phyloP scores from a whole-genome alignment of 345 rosid genomes.

The Eucalyptus viminalis region DNA sequence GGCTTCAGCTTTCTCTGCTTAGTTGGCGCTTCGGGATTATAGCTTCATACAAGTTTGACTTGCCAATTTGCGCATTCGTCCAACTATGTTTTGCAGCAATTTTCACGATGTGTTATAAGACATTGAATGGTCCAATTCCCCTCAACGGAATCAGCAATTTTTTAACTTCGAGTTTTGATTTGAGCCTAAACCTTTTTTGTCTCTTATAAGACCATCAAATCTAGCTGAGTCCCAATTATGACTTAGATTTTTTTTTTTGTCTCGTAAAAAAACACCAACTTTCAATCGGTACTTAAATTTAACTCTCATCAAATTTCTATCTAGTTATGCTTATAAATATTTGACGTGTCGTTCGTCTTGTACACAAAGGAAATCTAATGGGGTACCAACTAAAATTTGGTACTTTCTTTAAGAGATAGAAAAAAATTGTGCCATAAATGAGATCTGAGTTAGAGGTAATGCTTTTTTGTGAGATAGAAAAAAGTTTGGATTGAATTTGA shows the following conservation, averaged over 20 bases:
- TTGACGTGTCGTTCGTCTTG: not conserved
- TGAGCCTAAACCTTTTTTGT: too few relatives aligned
- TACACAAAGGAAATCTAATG: not conserved
- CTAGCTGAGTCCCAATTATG: not conserved
- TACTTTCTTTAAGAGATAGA: not conserved
- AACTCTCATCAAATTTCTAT: not conserved
- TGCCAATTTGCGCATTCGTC: not conserved
- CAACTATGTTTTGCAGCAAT: not conserved
- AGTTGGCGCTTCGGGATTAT: not conserved
- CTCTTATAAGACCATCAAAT: not conserved
- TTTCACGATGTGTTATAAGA: not conserved
- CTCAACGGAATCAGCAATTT: not conserved
- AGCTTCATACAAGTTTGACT: not conserved
- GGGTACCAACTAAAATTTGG: not conserved
- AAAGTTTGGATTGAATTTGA: not conserved
- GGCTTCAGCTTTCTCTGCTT: not conserved
- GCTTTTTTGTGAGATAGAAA: not conserved
- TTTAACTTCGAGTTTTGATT: not conserved
- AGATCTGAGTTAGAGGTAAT: not conserved
- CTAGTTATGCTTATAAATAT: not conserved
- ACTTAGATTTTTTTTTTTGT: not conserved
- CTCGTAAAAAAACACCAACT: fast-evolving
- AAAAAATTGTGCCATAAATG: not conserved
- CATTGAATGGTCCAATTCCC: not conserved
- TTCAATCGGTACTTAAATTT: fast-evolving